phyloP scores from a whole-genome alignment of 495 filamentous ascomycete genomes.

The Sordaria brevicollis region DNA sequence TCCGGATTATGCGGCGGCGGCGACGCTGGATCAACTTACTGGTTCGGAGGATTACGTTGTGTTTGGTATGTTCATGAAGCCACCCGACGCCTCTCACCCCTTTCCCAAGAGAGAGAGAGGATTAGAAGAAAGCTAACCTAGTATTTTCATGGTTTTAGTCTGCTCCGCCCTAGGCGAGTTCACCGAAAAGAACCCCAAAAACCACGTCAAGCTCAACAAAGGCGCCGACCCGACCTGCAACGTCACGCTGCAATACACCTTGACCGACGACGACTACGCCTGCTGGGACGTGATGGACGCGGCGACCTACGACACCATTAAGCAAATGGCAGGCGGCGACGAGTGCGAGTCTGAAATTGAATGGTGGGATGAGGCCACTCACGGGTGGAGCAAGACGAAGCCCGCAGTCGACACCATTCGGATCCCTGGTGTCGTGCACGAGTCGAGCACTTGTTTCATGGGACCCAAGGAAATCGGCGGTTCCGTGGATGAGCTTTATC shows the following conservation, averaged over 20 bases:
- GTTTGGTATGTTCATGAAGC: neutral
- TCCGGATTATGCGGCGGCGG: neutral
- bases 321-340: neutral
- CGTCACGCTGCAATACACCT: neutral
- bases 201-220: neutral
- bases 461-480: neutral
- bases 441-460: neutral
- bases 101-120: neutral
- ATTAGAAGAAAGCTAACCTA: neutral
- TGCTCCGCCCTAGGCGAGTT: neutral
- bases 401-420: neutral
- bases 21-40: neutral
- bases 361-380: neutral
- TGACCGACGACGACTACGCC: neutral
- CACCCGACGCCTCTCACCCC: no score
- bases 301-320: neutral
- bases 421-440: neutral
- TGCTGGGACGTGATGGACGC: neutral
- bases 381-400: neutral
- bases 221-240: neutral
- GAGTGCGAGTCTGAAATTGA: neutral
- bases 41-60: neutral
- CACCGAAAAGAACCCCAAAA: neutral
- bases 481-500: neutral
- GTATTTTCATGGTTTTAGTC: neutral